Evolutionary conservation across 352 stramenopile species (phyloP).

Genomic region (Plasmopara halstedii): DNA sequence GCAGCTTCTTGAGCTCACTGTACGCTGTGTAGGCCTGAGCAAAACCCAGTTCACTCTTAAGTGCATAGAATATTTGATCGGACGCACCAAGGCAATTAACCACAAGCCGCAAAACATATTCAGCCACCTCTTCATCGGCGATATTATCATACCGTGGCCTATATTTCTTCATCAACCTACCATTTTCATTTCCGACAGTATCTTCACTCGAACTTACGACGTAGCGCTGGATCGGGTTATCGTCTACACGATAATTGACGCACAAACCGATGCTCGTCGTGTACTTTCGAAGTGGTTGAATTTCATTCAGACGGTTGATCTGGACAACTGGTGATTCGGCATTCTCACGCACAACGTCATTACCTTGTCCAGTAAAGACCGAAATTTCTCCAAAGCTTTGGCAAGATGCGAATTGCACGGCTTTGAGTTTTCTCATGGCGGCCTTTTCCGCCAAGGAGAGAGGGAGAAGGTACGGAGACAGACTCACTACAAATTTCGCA

Average conservation of each 20-base stretch:
- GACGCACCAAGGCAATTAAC: conserved; percentile 17
- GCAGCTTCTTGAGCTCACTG: conserved; percentile 26
- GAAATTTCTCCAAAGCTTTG: background rate
- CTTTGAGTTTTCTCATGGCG: conserved; percentile 8
- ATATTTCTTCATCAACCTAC: conserved; percentile 15
- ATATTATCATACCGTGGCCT: conserved; percentile 7
- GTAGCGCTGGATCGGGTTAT: conserved; percentile 50
- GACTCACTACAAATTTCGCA: background rate
- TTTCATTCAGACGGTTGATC: conserved; percentile 1
- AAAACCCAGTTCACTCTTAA: conserved; percentile 26
- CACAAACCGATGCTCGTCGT: conserved; percentile 23
- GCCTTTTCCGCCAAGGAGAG: conserved; percentile 9
- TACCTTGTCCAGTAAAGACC: conserved; percentile 8
- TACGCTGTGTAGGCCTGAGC: conserved; percentile 32
- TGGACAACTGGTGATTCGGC: conserved; percentile 4
- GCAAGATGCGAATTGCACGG: background rate
- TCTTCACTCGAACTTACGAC: conserved; percentile 26
- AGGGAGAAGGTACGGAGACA: background rate
- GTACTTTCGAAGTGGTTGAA: conserved; percentile 11
- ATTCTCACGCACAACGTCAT: background rate
- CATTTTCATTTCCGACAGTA: conserved; percentile 26
- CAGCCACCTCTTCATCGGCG: conserved; percentile 31
- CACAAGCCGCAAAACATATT: conserved; percentile 34
- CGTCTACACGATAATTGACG: conserved; percentile 14
- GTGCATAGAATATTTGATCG: background rate